These are phyloP conservation scores for Schizonepeta tenuifolia DNA, from an alignment of 257 asterid genomes.

Conservation along the genomic window DNA sequence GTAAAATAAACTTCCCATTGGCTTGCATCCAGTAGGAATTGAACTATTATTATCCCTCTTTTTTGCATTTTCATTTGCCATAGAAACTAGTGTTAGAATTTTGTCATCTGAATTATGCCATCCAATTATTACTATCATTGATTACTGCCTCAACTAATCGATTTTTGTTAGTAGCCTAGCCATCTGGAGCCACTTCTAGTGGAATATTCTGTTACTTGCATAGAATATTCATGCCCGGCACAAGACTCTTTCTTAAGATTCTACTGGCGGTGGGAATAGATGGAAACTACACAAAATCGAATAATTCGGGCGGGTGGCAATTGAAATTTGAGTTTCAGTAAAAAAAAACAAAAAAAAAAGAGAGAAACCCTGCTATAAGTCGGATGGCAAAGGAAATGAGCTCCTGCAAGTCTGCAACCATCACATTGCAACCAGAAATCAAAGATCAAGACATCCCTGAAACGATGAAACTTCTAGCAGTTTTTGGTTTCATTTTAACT, in stretches of 20 bases:
- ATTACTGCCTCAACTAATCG: background rate
- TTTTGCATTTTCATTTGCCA: background rate
- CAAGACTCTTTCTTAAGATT: background rate
- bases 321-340: background rate
- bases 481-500: background rate
- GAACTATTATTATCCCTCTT: too few species aligned
- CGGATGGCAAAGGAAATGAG: background rate
- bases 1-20: too few species aligned
- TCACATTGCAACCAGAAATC: background rate
- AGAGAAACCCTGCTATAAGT: background rate
- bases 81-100: background rate
- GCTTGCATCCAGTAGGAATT: too few species aligned
- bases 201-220: background rate
- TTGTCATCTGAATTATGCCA: background rate
- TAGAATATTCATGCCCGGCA: background rate
- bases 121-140: background rate
- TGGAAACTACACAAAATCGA: background rate
- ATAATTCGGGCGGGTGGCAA: background rate
- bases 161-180: background rate
- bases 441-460: background rate
- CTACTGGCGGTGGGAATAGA: background rate
- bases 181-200: background rate
- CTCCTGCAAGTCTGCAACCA: background rate
- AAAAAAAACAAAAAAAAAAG: too few species aligned
- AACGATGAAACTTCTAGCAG: background rate